A percentile compares a stretch with the other conserved stretches of the same genome.
Conservation (phyloP, 768 basidiomycete genomes). For the Agrocybe chaxingu region DNA sequence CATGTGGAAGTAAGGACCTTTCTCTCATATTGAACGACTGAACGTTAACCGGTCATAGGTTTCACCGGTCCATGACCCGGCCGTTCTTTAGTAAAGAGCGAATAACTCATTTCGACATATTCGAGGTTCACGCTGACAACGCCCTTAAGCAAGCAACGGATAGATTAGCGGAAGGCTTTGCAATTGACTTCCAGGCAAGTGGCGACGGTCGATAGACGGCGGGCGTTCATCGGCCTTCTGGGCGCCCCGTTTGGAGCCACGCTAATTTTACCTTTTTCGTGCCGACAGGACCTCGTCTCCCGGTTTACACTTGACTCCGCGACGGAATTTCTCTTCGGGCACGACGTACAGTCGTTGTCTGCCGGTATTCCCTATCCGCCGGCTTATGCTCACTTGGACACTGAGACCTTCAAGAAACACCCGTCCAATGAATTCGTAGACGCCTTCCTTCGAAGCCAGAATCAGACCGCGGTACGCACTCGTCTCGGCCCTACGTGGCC, state of each 20-base stretch:
- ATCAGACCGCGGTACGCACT: slow-evolving; percentile 30
- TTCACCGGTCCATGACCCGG: slow-evolving; percentile 63
- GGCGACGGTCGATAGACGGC: too few relatives aligned
- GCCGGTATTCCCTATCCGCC: slow-evolving; percentile 46
- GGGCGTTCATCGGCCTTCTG: too few relatives aligned
- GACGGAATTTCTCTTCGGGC: slow-evolving; percentile 56
- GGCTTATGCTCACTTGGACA: slow-evolving; percentile 9
- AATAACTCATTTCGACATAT: slow-evolving; percentile 59
- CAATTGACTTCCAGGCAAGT: slow-evolving; percentile 59
- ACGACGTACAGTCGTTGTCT: slow-evolving; percentile 45
- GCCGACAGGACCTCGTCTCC: slow-evolving; percentile 32
- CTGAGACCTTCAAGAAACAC: slow-evolving; percentile 10
- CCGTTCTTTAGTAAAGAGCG: slow-evolving; percentile 65
- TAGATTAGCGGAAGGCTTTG: slow-evolving; percentile 41
- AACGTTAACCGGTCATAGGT: slow-evolving; percentile 28
- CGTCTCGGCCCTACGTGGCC: slow-evolving; percentile 43
- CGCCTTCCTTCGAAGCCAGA: slow-evolving; percentile 48
- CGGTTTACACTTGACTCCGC: slow-evolving; percentile 62
- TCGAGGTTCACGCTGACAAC: slow-evolving; percentile 50
- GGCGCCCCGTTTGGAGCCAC: neutral
- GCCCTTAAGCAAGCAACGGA: slow-evolving; percentile 40
- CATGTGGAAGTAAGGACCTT: slow-evolving; percentile 55
- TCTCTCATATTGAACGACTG: neutral
- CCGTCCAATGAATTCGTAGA: slow-evolving; percentile 35
- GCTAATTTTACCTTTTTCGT: neutral